Conservation (phyloP, 805 yeast genomes). For the Barnettozyma sp. region DNA sequence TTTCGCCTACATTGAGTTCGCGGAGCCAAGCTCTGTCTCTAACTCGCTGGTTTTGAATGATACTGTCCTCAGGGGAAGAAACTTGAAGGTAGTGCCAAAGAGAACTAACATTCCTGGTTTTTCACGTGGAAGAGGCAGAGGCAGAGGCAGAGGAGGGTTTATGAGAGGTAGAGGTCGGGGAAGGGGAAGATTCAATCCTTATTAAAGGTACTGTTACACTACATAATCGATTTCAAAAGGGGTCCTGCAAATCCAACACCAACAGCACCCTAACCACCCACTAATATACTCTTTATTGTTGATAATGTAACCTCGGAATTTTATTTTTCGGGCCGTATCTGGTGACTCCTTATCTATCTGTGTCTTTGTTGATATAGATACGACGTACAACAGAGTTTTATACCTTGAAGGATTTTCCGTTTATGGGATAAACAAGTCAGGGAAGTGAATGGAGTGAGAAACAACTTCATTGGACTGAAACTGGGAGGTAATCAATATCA, state of each 20-base stretch:
- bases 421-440: no score
- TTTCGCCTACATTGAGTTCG: conserved; percentile 79
- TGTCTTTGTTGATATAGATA: no score
- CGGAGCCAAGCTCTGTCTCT: conserved; percentile 55
- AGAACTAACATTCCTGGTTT: conserved; percentile 79
- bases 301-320: no score
- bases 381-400: no score
- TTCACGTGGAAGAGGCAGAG: conserved; percentile 40
- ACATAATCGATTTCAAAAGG: no score
- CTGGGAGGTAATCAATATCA: neutral
- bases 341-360: no score
- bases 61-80: conserved; percentile 58
- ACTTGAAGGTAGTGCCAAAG: conserved; percentile 66
- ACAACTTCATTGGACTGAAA: neutral
- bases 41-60: conserved; percentile 64
- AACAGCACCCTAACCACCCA: neutral
- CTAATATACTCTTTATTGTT: no score
- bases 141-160: conserved; percentile 43
- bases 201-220: conserved; percentile 23
- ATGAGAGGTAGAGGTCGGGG: conserved; percentile 30
- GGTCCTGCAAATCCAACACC: no score
- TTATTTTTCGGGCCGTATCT: no score
- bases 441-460: no score
- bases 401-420: no score
- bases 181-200: conserved; percentile 41